These are phyloP conservation scores for Asterophora parasitica DNA, from an alignment of 768 basidiomycete genomes.

Conservation along the genomic window DNA sequence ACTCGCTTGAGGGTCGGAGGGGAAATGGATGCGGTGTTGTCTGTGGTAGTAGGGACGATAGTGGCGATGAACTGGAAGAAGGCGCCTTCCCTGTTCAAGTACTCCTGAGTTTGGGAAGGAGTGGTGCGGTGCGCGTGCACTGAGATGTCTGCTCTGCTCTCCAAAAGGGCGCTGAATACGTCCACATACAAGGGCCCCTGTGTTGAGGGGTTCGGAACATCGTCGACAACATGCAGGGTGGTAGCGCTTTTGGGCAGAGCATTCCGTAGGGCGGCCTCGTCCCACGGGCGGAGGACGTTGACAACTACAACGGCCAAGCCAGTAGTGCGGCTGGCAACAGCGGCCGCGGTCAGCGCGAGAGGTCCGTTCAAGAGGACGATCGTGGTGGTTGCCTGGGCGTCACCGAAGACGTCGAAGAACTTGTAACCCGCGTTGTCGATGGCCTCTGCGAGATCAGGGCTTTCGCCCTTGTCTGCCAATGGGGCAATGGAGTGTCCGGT, in stretches of 20 bases:
- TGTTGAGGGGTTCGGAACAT: slow-evolving; percentile 58
- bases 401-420: slow-evolving; percentile 76
- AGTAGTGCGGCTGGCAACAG: slow-evolving; percentile 35
- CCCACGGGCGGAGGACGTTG: slow-evolving; percentile 83
- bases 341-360: slow-evolving; percentile 59
- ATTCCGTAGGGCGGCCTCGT: slow-evolving; percentile 53
- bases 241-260: slow-evolving; percentile 56
- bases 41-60: slow-evolving; percentile 26
- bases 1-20: slow-evolving; percentile 52
- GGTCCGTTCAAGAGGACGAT: slow-evolving; percentile 75
- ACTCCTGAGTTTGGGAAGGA: slow-evolving; percentile 51
- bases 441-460: slow-evolving; percentile 39
- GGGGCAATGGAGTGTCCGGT: slow-evolving; percentile 49
- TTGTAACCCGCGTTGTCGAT: slow-evolving; percentile 57
- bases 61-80: slow-evolving; percentile 40
- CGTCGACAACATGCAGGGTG: slow-evolving; percentile 71
- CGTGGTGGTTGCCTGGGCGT: slow-evolving; percentile 54
- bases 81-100: slow-evolving; percentile 36
- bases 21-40: slow-evolving; percentile 35
- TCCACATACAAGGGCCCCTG: slow-evolving; percentile 70
- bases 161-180: slow-evolving; percentile 57
- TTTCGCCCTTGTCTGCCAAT: slow-evolving; percentile 25
- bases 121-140: slow-evolving; percentile 57
- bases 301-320: slow-evolving; percentile 67
- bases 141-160: slow-evolving; percentile 26